Conservation (phyloP, 805 yeast genomes). For the Kregervanrija delftensis region DNA sequence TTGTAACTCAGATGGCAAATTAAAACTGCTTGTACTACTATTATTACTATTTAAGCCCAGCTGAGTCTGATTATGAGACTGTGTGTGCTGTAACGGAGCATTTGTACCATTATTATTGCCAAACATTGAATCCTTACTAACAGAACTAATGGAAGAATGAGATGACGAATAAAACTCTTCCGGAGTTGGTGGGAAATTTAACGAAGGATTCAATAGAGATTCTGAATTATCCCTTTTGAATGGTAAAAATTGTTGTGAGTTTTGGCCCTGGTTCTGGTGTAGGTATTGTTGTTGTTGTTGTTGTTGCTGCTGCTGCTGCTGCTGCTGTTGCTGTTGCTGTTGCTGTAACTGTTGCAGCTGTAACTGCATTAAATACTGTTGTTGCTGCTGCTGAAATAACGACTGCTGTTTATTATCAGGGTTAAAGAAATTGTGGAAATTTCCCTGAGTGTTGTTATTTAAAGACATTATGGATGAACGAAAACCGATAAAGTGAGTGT, state of each 20-base stretch:
- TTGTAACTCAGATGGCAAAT: constrained; percentile 52
- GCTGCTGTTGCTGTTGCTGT: constrained; percentile 6
- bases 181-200: constrained; percentile 2
- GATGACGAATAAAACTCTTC: constrained; percentile 21
- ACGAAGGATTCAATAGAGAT: constrained; percentile 12
- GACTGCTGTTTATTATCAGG: constrained; percentile 1
- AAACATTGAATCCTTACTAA: constrained; percentile 22
- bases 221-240: constrained; percentile 14
- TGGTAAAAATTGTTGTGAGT: neutral
- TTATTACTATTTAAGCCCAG: neutral
- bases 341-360: constrained; percentile 9
- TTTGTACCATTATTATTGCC: constrained; percentile 5
- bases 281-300: neutral
- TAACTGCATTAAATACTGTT: constrained; percentile 7
- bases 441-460: no score
- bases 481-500: no score
- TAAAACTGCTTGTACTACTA: constrained; percentile 26
- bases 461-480: no score
- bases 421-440: neutral
- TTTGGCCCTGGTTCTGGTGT: constrained; percentile 7
- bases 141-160: constrained; percentile 25
- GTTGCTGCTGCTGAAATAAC: constrained; percentile 8
- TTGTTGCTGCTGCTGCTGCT: constrained; percentile 8
- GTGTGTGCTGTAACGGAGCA: constrained; percentile 2
- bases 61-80: constrained; percentile 1